Evolutionary conservation across 306 rosid species (phyloP), one percentile per base, ranked within the genome.

Genomic region (Urtica urens): DNA sequence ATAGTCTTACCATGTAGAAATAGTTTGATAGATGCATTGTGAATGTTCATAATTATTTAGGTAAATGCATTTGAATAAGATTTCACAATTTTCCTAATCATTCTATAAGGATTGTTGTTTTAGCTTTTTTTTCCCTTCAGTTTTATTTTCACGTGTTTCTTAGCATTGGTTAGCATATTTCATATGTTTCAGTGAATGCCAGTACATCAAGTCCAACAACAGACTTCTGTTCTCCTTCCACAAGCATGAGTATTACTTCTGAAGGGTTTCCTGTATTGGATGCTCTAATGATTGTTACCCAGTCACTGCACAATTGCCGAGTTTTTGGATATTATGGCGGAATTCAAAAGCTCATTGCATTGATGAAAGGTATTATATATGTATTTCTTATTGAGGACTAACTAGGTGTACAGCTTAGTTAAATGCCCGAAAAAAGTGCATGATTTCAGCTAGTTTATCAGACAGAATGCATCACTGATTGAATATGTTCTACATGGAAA

Each of bases 251-350:
- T 68, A 77, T 90, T 51, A 73, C 79, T 50, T 75, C 92, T 46
- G 99, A 85, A 57, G 94, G 99, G 46, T 66, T 84, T 68, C 50
- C 63, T 18, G 66, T 81, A 64, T 70, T 90, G 77, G 92, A 85
- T 56, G 84, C 92, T 44, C 69, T 85, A 62, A 71, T 60, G 63
- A 77, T 90, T 68, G 66, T 81, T 46, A 62, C 67, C 46, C 87
- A 81, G 51, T 84, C 99, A 20, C 64, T 81, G 73, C 82, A 90
- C 48, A 90, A 85, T 73, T 90, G 99, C 69, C 76, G 81, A 64
- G 76, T 85, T 46, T 85, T 90, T 71, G 93, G 99, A 62, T 85
- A 81, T 74, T 77, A 69, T 63, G 80, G 94, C 55, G 99, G 99
- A 53, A 71, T 90, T 69, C 92, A 78, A 61, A 90, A 85, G 68